Conservation (phyloP, 495 filamentous ascomycete species). For the Aspergillus diversus region DNA sequence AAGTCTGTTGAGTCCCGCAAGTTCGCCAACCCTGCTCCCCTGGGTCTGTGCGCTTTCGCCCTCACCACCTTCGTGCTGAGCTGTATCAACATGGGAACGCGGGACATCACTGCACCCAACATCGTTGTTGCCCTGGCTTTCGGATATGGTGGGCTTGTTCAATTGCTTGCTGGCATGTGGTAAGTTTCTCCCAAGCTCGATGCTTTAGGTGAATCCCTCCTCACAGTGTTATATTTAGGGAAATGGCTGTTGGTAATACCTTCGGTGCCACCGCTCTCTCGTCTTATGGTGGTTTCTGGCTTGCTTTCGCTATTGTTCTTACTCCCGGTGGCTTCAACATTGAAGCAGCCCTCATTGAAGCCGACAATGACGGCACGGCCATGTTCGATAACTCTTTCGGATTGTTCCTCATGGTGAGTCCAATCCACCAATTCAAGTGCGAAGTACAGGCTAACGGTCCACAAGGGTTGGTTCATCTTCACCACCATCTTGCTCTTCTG, state of each 20-base stretch:
- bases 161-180: conserved; percentile 97
- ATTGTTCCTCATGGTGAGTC: conserved; percentile 77
- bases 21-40: conserved; percentile 85
- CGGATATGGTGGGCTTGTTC: conserved; percentile 86
- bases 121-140: conserved; percentile 73
- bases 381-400: conserved; percentile 73
- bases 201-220: neutral
- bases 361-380: conserved; percentile 8
- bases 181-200: conserved; percentile 52
- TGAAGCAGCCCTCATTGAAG: conserved; percentile 26
- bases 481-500: conserved; percentile 84
- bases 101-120: conserved; percentile 62
- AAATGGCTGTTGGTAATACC: conserved; percentile 97
- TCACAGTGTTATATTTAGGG: conserved; percentile 58
- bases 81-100: conserved; percentile 75
- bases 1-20: conserved; percentile 74
- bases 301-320: conserved; percentile 85
- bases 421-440: neutral
- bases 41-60: conserved; percentile 88
- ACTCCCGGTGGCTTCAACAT: conserved; percentile 79
- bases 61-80: conserved; percentile 94
- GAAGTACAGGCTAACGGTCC: conserved; percentile 17
- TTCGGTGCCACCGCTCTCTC: conserved; percentile 97
- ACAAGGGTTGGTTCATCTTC: conserved; percentile 96
- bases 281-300: conserved; percentile 98